A percentile compares a stretch with the other conserved stretches of the same genome.
These are phyloP conservation scores for Candida maesae DNA, from an alignment of 805 yeast species.

Conservation along the genomic window DNA sequence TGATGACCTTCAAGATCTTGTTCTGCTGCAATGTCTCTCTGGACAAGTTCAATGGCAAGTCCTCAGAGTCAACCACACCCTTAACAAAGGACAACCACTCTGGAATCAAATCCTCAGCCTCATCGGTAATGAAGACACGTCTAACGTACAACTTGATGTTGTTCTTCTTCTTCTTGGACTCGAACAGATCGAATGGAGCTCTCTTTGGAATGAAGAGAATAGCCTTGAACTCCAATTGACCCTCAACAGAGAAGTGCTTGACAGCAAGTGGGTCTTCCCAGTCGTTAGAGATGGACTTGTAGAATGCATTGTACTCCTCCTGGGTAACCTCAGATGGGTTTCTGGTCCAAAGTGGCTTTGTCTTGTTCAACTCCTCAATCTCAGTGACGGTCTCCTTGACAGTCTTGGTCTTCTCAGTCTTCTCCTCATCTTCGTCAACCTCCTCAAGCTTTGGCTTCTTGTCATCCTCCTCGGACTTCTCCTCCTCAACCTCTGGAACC, in stretches of 20 bases:
- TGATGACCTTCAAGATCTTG: slow-evolving; percentile 98
- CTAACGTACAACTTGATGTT: slow-evolving; percentile 98
- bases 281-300: slow-evolving; percentile 98
- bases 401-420: slow-evolving; percentile 73
- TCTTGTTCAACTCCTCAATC: slow-evolving; percentile 97
- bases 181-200: slow-evolving; percentile 98
- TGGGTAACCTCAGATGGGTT: slow-evolving; percentile 95
- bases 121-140: slow-evolving; percentile 99
- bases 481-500: slow-evolving; percentile 75
- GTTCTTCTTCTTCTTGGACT: slow-evolving; percentile 98
- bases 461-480: slow-evolving; percentile 54
- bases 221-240: slow-evolving; percentile 99
- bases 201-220: slow-evolving; percentile 97
- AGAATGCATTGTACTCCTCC: slow-evolving; percentile 98
- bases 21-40: slow-evolving; percentile 99
- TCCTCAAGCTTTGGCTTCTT: slow-evolving; percentile 74
- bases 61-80: slow-evolving; percentile 99
- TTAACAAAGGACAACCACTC: slow-evolving; percentile 96
- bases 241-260: slow-evolving; percentile 99
- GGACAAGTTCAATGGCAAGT: slow-evolving; percentile 98
- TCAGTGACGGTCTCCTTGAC: slow-evolving; percentile 91
- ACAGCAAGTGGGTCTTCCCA: slow-evolving; percentile 99
- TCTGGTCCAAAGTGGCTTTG: slow-evolving; percentile 99
- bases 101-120: slow-evolving; percentile 98
- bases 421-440: slow-evolving; percentile 68